phyloP scores from a whole-genome alignment of 2,329 filamentous ascomycete species.

The Fusarium devonianum region DNA sequence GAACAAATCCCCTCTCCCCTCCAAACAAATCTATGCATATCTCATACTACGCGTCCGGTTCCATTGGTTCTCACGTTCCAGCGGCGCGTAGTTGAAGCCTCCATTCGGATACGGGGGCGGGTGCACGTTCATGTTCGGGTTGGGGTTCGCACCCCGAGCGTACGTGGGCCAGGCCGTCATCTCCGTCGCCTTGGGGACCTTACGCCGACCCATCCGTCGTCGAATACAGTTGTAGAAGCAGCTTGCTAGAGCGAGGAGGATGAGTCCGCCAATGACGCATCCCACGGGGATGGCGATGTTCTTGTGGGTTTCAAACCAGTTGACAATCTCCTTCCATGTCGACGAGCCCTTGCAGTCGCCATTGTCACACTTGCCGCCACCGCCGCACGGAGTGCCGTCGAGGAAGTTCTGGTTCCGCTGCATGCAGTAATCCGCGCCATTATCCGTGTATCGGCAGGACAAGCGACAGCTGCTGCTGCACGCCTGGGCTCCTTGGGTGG shows the following conservation, averaged over 20 bases:
- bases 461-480: constrained; percentile 74
- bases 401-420: constrained; percentile 89
- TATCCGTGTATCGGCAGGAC: constrained; percentile 77
- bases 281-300: constrained; percentile 83
- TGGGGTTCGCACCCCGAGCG: constrained; percentile 25
- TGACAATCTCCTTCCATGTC: constrained; percentile 72
- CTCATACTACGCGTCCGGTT: constrained; percentile 40
- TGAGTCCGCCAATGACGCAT: constrained; percentile 72
- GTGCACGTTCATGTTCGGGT: not conserved
- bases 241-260: constrained; percentile 72
- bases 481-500: constrained; percentile 78
- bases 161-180: constrained; percentile 41
- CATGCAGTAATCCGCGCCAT: constrained; percentile 74
- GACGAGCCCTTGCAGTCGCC: constrained; percentile 78
- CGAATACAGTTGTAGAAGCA: constrained; percentile 65
- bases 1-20: not conserved
- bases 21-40: constrained; percentile 40
- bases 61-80: constrained; percentile 30
- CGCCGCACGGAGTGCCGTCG: constrained; percentile 85
- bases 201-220: constrained; percentile 36
- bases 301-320: constrained; percentile 81
- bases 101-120: constrained; percentile 19
- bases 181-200: constrained; percentile 37
- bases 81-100: constrained; percentile 33
- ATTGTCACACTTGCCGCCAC: constrained; percentile 79